Conservation (phyloP, 345 rosid genomes). For the Dimocarpus longan region DNA sequence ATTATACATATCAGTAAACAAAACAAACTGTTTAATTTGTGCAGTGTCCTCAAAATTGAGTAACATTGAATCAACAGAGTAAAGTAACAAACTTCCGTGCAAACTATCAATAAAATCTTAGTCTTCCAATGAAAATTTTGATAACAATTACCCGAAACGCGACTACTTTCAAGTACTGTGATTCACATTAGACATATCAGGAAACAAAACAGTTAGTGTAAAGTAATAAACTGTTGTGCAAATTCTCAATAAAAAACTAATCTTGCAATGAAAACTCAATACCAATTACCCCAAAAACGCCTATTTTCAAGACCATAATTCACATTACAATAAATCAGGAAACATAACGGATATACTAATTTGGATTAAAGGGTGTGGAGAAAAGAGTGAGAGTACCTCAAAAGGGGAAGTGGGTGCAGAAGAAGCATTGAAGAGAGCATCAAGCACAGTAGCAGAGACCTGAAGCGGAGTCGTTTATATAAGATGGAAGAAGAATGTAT, state of each 20-base stretch:
- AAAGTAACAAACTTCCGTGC: too few relatives aligned
- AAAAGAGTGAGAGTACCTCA: conserved; percentile 45
- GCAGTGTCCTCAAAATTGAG: too few relatives aligned
- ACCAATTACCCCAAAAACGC: too few relatives aligned
- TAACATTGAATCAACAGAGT: too few relatives aligned
- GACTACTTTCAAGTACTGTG: neutral
- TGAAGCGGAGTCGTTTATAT: conserved; percentile 23
- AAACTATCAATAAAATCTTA: too few relatives aligned
- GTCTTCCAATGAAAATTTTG: too few relatives aligned
- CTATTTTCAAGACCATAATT: too few relatives aligned
- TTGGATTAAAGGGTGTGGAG: neutral
- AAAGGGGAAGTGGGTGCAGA: conserved; percentile 62
- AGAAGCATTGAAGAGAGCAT: conserved; percentile 75
- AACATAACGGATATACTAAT: too few relatives aligned
- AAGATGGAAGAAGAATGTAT: neutral
- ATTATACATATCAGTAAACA: neutral
- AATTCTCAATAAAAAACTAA: too few relatives aligned
- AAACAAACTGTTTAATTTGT: neutral
- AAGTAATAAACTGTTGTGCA: too few relatives aligned
- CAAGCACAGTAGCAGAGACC: conserved; percentile 85
- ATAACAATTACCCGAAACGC: neutral
- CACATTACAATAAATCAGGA: too few relatives aligned
- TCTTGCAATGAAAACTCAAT: too few relatives aligned
- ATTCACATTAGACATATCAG: neutral
- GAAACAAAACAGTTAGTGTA: neutral